Evolutionary conservation across 331 rosid genomes (phyloP).

Genomic region (Stylosanthes scabra): DNA sequence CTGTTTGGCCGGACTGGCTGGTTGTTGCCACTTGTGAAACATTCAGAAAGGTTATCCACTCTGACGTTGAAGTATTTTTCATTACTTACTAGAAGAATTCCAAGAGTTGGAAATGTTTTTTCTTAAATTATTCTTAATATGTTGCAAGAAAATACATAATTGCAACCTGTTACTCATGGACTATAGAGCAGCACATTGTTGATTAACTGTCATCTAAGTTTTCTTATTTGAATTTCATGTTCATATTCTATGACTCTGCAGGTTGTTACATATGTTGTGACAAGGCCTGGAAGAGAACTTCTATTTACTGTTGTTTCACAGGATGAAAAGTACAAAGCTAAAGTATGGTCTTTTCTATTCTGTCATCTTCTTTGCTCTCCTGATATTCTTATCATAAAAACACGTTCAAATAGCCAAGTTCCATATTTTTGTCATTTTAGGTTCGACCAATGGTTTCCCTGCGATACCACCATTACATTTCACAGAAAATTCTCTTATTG

Average conservation of each 20-base stretch:
- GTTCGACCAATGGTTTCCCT: conserved; percentile 22
- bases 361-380: conserved; percentile 27
- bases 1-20: conserved; percentile 93
- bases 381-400: conserved; percentile 18
- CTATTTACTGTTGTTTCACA: conserved; percentile 89
- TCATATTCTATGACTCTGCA: conserved; percentile 45
- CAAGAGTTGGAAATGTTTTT: conserved; percentile 8
- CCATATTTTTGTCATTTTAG: conserved; percentile 20
- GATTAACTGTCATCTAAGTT: conserved; percentile 11
- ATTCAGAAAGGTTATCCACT: conserved; percentile 72
- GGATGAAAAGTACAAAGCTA: conserved; percentile 98
- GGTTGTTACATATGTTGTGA: conserved; percentile 92
- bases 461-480: conserved; percentile 10
- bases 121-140: conserved; percentile 18
- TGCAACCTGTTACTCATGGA: not conserved
- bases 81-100: conserved; percentile 13
- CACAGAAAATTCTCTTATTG: not conserved
- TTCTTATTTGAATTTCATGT: conserved; percentile 17
- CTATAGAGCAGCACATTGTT: conserved; percentile 13
- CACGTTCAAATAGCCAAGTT: conserved; percentile 3
- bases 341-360: conserved; percentile 51
- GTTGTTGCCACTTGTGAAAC: conserved; percentile 83
- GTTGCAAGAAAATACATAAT: conserved; percentile 11
- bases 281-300: conserved; percentile 98
- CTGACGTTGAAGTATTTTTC: conserved; percentile 17